These are phyloP conservation scores for Saturnispora serradocipensis DNA, from an alignment of 805 yeast species.

Conservation along the genomic window DNA sequence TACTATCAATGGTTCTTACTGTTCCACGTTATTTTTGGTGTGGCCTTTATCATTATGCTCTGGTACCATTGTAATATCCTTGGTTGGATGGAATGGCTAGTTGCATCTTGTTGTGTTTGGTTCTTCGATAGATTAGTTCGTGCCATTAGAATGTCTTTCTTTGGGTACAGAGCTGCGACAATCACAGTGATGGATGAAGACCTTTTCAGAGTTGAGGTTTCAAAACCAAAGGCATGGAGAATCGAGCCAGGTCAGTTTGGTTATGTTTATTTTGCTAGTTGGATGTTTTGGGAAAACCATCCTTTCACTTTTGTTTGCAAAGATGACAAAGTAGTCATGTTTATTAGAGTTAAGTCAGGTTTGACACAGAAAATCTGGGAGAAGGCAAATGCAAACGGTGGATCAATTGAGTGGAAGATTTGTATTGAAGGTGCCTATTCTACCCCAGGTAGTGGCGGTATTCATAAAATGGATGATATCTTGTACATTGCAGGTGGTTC, in stretches of 20 bases:
- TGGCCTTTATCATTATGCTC: conserved; percentile 41
- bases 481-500: conserved; percentile 61
- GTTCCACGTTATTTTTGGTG: conserved; percentile 47
- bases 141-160: conserved; percentile 20
- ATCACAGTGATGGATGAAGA: conserved; percentile 7
- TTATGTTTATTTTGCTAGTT: conserved; percentile 45
- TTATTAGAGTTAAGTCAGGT: conserved; percentile 44
- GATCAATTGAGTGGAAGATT: conserved; percentile 17
- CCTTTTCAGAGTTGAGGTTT: conserved; percentile 6
- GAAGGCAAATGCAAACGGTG: conserved; percentile 16
- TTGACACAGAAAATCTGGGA: conserved; percentile 35
- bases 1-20: conserved; percentile 52
- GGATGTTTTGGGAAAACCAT: conserved; percentile 59
- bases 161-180: conserved; percentile 18
- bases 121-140: conserved; percentile 42
- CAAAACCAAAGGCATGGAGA: conserved; percentile 29
- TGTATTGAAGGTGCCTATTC: conserved; percentile 60
- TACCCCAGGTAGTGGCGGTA: conserved; percentile 39
- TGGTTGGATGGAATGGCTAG: conserved; percentile 29
- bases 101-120: conserved; percentile 39
- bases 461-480: conserved; percentile 39
- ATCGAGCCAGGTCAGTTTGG: conserved; percentile 48
- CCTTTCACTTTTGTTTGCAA: conserved; percentile 51
- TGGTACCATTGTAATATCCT: conserved; percentile 45
- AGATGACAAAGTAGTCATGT: conserved; percentile 30